Percentiles rank a stretch among this genome's conserved stretches.
Evolutionary conservation across 2,329 filamentous ascomycete species (phyloP).

Genomic region (Hymenoscyphus salicellus): DNA sequence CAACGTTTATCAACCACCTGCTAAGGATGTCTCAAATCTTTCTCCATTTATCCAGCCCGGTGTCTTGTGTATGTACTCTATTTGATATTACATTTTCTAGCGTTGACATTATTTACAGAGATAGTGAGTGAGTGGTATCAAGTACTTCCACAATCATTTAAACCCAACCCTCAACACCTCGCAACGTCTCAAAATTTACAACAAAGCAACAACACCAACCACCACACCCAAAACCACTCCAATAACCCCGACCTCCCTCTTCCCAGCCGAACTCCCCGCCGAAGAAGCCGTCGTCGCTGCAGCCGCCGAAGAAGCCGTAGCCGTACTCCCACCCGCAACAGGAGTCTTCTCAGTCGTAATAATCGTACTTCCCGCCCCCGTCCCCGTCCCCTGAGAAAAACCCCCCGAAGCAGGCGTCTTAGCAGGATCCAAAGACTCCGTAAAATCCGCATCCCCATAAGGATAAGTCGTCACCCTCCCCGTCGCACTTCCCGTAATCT

Average conservation of each 20-base stretch:
- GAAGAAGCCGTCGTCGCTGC: neutral
- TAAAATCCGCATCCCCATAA: no score
- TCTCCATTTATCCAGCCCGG: no score
- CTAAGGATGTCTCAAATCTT: no score
- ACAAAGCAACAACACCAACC: slow-evolving; percentile 1
- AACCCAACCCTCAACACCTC: no score
- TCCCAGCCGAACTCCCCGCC: neutral
- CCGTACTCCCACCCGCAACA: neutral
- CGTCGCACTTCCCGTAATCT: slow-evolving; percentile 43
- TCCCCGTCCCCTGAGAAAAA: no score
- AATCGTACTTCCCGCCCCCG: slow-evolving; percentile 1
- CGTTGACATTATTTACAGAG: no score
- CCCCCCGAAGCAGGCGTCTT: neutral
- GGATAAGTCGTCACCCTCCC: slow-evolving; percentile 18
- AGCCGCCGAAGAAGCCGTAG: neutral
- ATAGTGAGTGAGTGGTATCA: no score
- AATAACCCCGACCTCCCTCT: neutral
- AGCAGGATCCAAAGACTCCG: neutral
- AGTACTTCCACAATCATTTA: no score
- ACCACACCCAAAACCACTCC: neutral
- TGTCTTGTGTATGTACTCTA: no score
- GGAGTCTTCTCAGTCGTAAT: slow-evolving; percentile 5
- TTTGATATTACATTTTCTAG: no score
- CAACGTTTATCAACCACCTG: no score
- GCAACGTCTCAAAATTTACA: neutral